Evolutionary conservation across 164 flowering plant genomes (phyloP).

Genomic region (Amborella trichopoda): DNA sequence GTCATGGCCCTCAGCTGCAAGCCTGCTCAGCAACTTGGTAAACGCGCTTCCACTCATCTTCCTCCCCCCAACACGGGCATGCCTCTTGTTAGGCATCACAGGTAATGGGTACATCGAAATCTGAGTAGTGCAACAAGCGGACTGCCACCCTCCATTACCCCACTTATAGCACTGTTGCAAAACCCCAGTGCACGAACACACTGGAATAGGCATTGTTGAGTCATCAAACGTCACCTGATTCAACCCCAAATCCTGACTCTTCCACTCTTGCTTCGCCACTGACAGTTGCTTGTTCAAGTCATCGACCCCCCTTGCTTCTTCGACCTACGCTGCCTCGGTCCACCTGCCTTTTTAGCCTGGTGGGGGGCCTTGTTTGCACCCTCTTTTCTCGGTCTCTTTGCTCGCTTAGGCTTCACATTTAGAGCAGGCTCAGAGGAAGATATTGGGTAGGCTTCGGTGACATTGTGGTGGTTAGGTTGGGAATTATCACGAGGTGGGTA

Average conservation of each 20-base stretch:
- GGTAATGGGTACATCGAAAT: slow-evolving; percentile 65
- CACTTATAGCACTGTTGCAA: slow-evolving; percentile 68
- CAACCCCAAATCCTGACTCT: slow-evolving; percentile 54
- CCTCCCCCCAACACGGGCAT: slow-evolving; percentile 65
- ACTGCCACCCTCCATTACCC: slow-evolving; percentile 86
- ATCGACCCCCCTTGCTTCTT: slow-evolving; percentile 23
- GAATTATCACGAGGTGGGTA: slow-evolving; percentile 31
- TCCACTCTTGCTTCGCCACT: slow-evolving; percentile 57
- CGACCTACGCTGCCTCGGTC: slow-evolving; percentile 19
- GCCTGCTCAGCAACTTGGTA: slow-evolving; percentile 46
- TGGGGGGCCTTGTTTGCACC: no score
- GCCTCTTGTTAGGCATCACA: slow-evolving; percentile 55
- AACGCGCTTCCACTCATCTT: slow-evolving; percentile 79
- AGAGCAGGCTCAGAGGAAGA: slow-evolving; percentile 28
- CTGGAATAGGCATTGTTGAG: slow-evolving; percentile 61
- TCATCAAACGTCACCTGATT: slow-evolving; percentile 66
- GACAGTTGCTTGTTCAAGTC: slow-evolving; percentile 34
- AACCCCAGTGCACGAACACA: slow-evolving; percentile 61
- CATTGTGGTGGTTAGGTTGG: no score
- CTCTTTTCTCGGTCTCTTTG: slow-evolving; percentile 23
- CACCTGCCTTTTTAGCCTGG: slow-evolving; percentile 23
- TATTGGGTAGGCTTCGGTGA: slow-evolving; percentile 29
- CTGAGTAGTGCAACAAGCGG: slow-evolving; percentile 67
- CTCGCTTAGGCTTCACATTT: slow-evolving; percentile 33
- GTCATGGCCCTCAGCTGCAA: slow-evolving; percentile 62